Base-by-base conservation (phyloP, 75 land plant genomes). In the Sequoiadendron giganteum region DNA sequence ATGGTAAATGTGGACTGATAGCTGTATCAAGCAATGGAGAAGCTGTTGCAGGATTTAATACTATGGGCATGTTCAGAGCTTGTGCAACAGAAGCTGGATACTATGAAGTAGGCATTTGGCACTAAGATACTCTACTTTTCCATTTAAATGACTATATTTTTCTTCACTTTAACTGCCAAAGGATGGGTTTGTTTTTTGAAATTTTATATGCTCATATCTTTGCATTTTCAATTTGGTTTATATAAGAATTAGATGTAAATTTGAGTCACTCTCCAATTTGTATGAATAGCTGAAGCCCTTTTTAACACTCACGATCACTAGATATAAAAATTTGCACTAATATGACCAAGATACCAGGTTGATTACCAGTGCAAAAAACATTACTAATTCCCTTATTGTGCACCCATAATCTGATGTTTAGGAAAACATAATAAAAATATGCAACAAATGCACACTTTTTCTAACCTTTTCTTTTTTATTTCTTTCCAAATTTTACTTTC, bases 1-100 rank as follows among this genome's bases (percentile, higher is more conserved):
- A 92, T 21, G 98, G 98, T 18, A 89, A 79, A 78, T 94, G 95
- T 6, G 99, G 99, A 40, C 83, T 97, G 47, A 93, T 97, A 55
- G 99, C 99, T 3, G 97, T 97, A 72, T 94, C 96, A 0, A 86
- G 87, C 28, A 87, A 91, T 11, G 99, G 99, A 4, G 95, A 97
- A 40, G 94, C 96, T 39, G 96, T 90, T 30, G 91, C 86, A 87
- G 95, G 92, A 85, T 97, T 97, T 86, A 97, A 97, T 80, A 87
- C 92, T 0, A 88, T 36, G 2, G 99, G 99, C 55, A 97, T 97
- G 99, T 97, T 93, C 86, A 91, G 99, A 89, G 99, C 93, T 3
- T 89, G 91, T 87, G 97, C 95, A 15, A 93, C 91, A 83, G 94
- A 95, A 77, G 96, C 90, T 86, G 99, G 99, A 52, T 87, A 90